Evolutionary conservation across 306 rosid species (phyloP).

Genomic region (Quercus dentata): DNA sequence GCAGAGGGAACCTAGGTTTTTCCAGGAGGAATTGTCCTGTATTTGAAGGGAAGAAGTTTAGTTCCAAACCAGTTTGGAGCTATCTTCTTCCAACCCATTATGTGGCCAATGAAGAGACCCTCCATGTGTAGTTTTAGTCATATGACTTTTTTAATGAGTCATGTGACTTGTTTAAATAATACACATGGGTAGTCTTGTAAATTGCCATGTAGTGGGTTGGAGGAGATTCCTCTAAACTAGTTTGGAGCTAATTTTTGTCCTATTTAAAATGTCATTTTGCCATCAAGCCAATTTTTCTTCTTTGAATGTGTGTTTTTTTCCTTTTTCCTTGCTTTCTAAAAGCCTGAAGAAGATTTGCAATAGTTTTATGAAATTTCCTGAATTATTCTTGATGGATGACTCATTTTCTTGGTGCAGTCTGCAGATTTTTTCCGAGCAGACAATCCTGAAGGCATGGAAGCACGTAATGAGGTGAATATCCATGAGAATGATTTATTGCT

Average conservation of each 20-base stretch:
- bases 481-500: conserved; percentile 11
- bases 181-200: too few relatives aligned
- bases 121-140: too few relatives aligned
- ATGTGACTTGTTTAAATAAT: too few relatives aligned
- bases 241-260: too few relatives aligned
- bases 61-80: too few relatives aligned
- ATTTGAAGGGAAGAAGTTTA: neutral
- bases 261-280: neutral
- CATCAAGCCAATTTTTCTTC: neutral
- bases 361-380: conserved; percentile 14
- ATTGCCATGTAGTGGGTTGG: too few relatives aligned
- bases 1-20: neutral
- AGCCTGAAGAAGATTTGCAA: conserved; percentile 13
- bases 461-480: conserved; percentile 89
- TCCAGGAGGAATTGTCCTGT: neutral
- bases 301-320: neutral
- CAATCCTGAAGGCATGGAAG: conserved; percentile 95
- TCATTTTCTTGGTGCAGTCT: conserved; percentile 51
- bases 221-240: too few relatives aligned
- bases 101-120: too few relatives aligned
- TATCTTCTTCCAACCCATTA: too few relatives aligned
- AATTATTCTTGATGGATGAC: conserved; percentile 16
- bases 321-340: conserved; percentile 8
- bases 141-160: too few relatives aligned
- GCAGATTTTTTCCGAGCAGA: conserved; percentile 98